Conservation (phyloP, 257 asterid species). For the Ajuga chamaepitys region DNA sequence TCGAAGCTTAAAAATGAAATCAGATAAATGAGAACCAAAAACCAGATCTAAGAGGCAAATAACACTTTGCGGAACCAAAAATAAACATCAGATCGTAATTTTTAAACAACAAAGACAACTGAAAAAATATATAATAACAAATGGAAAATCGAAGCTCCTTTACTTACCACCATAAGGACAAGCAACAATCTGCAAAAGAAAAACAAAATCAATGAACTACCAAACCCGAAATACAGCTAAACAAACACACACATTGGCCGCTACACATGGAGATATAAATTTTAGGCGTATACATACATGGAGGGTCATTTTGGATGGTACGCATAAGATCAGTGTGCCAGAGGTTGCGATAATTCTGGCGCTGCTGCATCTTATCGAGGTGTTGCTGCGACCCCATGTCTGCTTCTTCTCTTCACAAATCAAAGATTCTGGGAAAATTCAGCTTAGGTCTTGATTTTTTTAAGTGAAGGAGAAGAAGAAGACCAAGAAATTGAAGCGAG, state of each 20-base stretch:
- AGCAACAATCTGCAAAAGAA: conserved; percentile 78
- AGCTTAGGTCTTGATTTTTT: background rate
- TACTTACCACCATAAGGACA: conserved; percentile 88
- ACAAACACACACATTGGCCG: background rate
- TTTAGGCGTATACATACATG: conserved; percentile 37
- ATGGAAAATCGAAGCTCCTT: background rate
- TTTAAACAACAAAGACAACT: background rate
- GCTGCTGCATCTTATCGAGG: conserved; percentile 81
- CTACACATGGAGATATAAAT: background rate
- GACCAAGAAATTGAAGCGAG: background rate
- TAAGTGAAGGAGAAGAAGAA: background rate
- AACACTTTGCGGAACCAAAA: background rate
- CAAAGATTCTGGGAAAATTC: background rate
- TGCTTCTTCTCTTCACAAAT: conserved; percentile 1
- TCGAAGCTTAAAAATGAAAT: background rate
- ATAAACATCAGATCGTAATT: conserved; percentile 13
- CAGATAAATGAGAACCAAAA: background rate
- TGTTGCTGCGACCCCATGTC: conserved; percentile 64
- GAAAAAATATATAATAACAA: background rate
- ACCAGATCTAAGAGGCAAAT: conserved; percentile 14
- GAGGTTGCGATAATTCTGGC: conserved; percentile 78
- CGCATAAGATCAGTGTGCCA: conserved; percentile 98
- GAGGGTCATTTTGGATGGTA: conserved; percentile 68
- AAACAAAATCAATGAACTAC: background rate
- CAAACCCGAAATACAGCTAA: background rate